Evolutionary conservation across 768 basidiomycete species (phyloP), one percentile per base, ranked within the genome.

Genomic region (Termitomyces sp.): DNA sequence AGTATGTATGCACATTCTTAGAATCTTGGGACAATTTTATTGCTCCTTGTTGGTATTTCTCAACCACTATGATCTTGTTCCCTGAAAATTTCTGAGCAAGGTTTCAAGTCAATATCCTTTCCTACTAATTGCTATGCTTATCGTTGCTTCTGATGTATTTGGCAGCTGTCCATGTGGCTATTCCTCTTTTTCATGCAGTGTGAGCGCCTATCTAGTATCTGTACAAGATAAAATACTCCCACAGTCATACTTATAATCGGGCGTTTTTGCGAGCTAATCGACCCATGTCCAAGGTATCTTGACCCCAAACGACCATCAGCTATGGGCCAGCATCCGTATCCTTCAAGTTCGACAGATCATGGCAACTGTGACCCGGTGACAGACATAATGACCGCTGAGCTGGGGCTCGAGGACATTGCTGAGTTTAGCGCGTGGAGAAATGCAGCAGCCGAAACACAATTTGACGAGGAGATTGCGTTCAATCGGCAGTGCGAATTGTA

Each of bases 401-500:
- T 40, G n/a, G 26, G 30, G 22, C 49, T 49, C 9, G 28, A 61
- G 16, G 60, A 62, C 42, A 56, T 63, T 10, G 22, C 43, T 2
- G 57, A 64, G 4, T 51, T 63, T 4, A 26, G 26, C 26, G 26
- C 18, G 18, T 43, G 2, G 26, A 26, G 26, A 26, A 26, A 4
- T 2, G n/a, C 55, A 7, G 61, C 62, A 48, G 56, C 46, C 3
- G 58, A 62, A 6, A 58, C 20, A 1, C 56, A 4, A 6, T 66
- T 62, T 5, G 62, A 64, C 43, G 63, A 64, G 26, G 60, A 64
- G 40, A n/a, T 58, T 12, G 65, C 65, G 6, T 45, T 66, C 20
- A n/a, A 26, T 6, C 13, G 57, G 33, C 63, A 66, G 36, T 30
- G 32, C 20, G 61, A 62, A 22, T 7, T 38, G 9, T 44, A 42